Evolutionary conservation across 257 asterid genomes (phyloP), one percentile per base, ranked within the genome.

Genomic region (Scutellaria barbata): DNA sequence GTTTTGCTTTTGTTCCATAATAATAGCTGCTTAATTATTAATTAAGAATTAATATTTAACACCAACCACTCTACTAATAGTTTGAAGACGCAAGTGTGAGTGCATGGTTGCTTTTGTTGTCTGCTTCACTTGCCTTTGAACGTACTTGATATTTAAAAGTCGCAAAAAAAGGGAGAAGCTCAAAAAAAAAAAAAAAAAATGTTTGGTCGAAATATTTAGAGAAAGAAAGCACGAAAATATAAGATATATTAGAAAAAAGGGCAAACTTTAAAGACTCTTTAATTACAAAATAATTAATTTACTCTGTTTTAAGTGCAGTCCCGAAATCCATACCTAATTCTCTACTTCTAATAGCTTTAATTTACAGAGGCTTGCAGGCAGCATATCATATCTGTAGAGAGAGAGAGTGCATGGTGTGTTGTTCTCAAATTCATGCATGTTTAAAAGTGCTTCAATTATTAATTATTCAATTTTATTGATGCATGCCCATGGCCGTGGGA

Each of bases 401-500:
- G n/a, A n/a, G n/a, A n/a, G n/a, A n/a, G 8, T 6, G 8, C 20
- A 41, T 8, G 65, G 13, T 8, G 41, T 8, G 17, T 22, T 35
- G 35, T n/a, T n/a, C n/a, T 50, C 7, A 53, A 55, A 53, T 69
- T 71, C 61, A 71, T 50, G 74, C 78, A 45, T 41, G 42, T 18
- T 61, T 37, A 7, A 25, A 25, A 25, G 30, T 25, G 30, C n/a
- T 30, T 30, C 53, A 66, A 57, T 60, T 66, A 63, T 8, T 66
- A 48, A 58, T 18, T 74, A 4, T 9, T 40, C 16, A 35, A 45
- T 77, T 88, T 68, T 69, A 79, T 83, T 89, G 66, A 59, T 53
- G 90, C 88, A 87, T 76, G 85, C 81, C 87, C 85, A 30, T 76
- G 85, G 82, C 87, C 85, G 82, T 70, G 81, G 77, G 39, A 50